Base-by-base conservation (phyloP, 2,329 filamentous ascomycete genomes). In the Diplodia intermedia region DNA sequence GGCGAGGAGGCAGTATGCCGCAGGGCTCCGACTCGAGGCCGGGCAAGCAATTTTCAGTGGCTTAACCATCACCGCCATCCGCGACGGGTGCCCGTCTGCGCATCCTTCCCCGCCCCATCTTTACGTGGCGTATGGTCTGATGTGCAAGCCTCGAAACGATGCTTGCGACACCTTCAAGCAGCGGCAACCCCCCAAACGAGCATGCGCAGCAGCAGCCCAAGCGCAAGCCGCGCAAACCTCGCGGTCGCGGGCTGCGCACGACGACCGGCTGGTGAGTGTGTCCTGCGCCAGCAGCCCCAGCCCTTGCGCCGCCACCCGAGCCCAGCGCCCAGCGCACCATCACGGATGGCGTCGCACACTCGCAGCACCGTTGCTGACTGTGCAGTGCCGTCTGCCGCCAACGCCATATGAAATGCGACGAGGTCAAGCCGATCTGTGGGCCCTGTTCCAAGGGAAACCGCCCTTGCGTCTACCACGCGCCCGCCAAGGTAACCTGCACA, bases 361-460 rank as follows among this genome's bases (percentile, higher is more conserved):
- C 12, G 49, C 38, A n/a, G 14, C 31, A 20, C 31, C 36, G 6
- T 12, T 63, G 60, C 60, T 63, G 60, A 63, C 60, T 36, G 60
- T 31, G 66, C 70, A 82, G 80, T 70, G 73, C 81, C 54, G 82
- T 80, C 15, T 84, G 82, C 71, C 80, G 82, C 60, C 78, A 78
- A 68, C 76, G 83, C 67, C 80, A 84, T 69, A 82, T 84, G 72
- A 86, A 85, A 75, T 85, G 83, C 72, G 83, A 84, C 70, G 83
- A 85, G 74, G 75, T 75, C 43, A 81, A 79, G 69, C 82, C 81
- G 15, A 73, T 77, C 38, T 84, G 82, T 70, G 78, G 78, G 47
- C 80, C 79, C 70, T 84, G 82, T 72, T 72, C 75, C 18, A 83
- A 82, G 71, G 79, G 78, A 50, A 75, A 78, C 55, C 78, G 81